Conservation (phyloP, 345 rosid species). For the Draba incana region DNA sequence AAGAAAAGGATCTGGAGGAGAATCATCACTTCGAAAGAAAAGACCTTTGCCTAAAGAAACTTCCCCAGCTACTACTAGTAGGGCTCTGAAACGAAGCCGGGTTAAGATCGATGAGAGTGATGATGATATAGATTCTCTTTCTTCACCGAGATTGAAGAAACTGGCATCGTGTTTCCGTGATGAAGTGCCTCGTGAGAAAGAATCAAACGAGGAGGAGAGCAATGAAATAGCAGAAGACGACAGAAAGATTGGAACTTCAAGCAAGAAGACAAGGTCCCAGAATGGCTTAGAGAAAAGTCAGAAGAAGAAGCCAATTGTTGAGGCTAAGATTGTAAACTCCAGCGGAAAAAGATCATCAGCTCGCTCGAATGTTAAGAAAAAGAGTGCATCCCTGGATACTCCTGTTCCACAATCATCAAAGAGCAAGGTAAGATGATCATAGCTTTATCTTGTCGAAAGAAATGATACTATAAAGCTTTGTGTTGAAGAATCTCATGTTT, state of each 20-base stretch:
- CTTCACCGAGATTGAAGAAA: conserved; percentile 29
- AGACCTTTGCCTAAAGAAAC: conserved; percentile 33
- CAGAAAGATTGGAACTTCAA: conserved; percentile 36
- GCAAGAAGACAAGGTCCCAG: conserved; percentile 35
- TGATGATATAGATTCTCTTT: conserved; percentile 47
- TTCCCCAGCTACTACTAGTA: conserved; percentile 31
- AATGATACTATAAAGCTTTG: conserved; percentile 5
- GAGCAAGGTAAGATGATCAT: conserved; percentile 47
- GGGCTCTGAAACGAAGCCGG: conserved; percentile 44
- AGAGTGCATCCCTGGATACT: conserved; percentile 32
- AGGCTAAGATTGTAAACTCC: conserved; percentile 30
- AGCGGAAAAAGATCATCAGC: conserved; percentile 30
- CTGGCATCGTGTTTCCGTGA: conserved; percentile 34
- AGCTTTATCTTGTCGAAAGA: conserved; percentile 27
- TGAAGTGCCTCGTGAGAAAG: conserved; percentile 41
- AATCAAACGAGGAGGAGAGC: conserved; percentile 40
- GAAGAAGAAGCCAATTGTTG: conserved; percentile 32
- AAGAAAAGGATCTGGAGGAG: conserved; percentile 40
- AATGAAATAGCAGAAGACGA: conserved; percentile 31
- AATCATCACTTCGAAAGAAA: conserved; percentile 42
- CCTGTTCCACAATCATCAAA: conserved; percentile 41
- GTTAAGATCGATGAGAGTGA: conserved; percentile 41
- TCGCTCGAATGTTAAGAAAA: conserved; percentile 34
- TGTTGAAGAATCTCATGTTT: conserved; percentile 25
- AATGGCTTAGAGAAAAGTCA: conserved; percentile 32